Evolutionary conservation across 768 basidiomycete species (phyloP).

Genomic region (Scleroderma bovista): DNA sequence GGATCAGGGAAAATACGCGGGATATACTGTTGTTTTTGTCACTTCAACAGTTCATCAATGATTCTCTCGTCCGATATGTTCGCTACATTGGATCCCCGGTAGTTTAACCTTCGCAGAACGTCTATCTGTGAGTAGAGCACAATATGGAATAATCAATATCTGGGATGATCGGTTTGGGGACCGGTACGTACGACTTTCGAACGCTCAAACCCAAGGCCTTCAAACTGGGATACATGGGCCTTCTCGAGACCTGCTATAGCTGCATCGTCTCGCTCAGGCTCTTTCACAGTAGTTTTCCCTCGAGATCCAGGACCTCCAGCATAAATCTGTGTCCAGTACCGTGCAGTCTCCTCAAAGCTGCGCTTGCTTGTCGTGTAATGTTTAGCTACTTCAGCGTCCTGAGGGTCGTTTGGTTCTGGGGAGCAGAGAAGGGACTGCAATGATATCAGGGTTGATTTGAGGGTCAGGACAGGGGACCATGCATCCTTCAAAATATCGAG

Average conservation of each 20-base stretch:
- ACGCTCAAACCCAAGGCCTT: slow-evolving; percentile 75
- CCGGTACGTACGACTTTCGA: slow-evolving; percentile 71
- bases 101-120: slow-evolving; percentile 82
- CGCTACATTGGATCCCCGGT: slow-evolving; percentile 75
- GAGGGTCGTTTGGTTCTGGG: slow-evolving; percentile 94
- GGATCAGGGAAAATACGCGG: slow-evolving; percentile 15
- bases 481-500: slow-evolving; percentile 82
- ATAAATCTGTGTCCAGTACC: slow-evolving; percentile 91
- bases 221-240: slow-evolving; percentile 81
- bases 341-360: slow-evolving; percentile 88
- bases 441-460: slow-evolving; percentile 94
- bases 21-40: slow-evolving; percentile 24
- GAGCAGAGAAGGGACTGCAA: slow-evolving; percentile 89
- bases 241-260: slow-evolving; percentile 77
- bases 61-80: slow-evolving; percentile 80
- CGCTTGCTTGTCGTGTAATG: slow-evolving; percentile 86
- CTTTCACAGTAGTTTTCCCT: slow-evolving; percentile 29
- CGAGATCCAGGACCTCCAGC: slow-evolving; percentile 64
- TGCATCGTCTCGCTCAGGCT: slow-evolving; percentile 39
- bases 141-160: slow-evolving; percentile 1
- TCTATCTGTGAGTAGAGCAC: slow-evolving; percentile 54
- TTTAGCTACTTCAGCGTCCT: slow-evolving; percentile 97
- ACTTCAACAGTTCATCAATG: slow-evolving; percentile 81
- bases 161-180: background rate
- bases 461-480: slow-evolving; percentile 93